A percentile compares a stretch with the other conserved stretches of the same genome.
Conservation (phyloP, 306 rosid genomes). For the Cicer bijugum region DNA sequence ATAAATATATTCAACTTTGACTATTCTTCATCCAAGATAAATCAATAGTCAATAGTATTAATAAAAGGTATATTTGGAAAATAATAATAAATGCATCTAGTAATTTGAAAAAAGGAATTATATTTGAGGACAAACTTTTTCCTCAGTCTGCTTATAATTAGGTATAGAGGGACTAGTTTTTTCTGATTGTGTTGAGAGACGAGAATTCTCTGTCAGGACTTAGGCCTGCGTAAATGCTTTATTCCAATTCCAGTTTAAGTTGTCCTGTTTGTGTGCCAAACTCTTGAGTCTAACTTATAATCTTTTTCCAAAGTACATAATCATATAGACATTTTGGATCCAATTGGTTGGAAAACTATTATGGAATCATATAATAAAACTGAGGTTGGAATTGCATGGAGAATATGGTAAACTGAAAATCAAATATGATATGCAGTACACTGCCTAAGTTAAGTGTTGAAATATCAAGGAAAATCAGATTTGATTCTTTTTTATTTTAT, state of each 20-base stretch:
- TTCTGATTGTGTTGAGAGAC: not conserved
- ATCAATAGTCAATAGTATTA: too few species aligned
- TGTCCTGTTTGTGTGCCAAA: not conserved
- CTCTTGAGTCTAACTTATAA: constrained; percentile 2
- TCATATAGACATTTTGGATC: constrained; percentile 19
- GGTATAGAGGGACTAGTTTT: not conserved
- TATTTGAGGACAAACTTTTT: too few species aligned
- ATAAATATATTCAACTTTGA: too few species aligned
- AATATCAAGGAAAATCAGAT: too few species aligned
- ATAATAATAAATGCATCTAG: too few species aligned
- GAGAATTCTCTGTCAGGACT: not conserved
- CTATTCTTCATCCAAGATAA: too few species aligned
- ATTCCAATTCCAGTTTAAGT: not conserved
- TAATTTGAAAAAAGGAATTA: too few species aligned
- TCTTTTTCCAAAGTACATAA: constrained; percentile 9
- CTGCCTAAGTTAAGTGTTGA: not conserved
- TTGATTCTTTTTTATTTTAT: too few species aligned
- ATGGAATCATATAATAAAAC: constrained; percentile 5
- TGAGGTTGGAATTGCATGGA: constrained; percentile 29
- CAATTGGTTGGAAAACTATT: constrained; percentile 17
- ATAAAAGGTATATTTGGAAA: too few species aligned
- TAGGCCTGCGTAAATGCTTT: not conserved
- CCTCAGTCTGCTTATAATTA: too few species aligned
- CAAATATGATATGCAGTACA: constrained; percentile 2
- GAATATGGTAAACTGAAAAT: constrained; percentile 23